Evolutionary conservation across 805 yeast species (phyloP).

Genomic region (Yarrowia sp.): DNA sequence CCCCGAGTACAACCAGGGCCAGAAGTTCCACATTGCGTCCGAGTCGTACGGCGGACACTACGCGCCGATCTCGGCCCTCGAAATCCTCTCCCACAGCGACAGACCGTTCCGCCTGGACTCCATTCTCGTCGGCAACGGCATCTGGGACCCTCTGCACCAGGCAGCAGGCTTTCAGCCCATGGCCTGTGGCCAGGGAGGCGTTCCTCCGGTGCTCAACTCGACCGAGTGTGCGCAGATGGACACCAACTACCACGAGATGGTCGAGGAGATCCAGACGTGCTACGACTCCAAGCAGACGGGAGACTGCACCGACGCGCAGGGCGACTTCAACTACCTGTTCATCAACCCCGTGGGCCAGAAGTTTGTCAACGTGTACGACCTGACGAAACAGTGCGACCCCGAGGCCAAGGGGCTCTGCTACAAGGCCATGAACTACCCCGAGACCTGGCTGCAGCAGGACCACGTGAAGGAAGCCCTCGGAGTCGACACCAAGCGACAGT

Average conservation of each 20-base stretch:
- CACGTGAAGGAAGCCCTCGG: neutral
- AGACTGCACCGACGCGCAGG: conserved; percentile 81
- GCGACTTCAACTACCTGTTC: conserved; percentile 53
- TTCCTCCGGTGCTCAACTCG: conserved; percentile 58
- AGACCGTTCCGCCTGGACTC: conserved; percentile 67
- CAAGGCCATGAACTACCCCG: conserved; percentile 9
- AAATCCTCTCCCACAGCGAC: conserved; percentile 56
- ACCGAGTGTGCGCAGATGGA: conserved; percentile 60
- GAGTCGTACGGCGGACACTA: conserved; percentile 85
- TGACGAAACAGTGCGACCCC: conserved; percentile 1
- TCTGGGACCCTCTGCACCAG: conserved; percentile 74
- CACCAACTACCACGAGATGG: conserved; percentile 18
- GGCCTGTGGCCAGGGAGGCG: conserved; percentile 89
- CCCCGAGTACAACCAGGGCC: conserved; percentile 34
- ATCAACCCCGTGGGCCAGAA: neutral
- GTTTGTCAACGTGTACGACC: conserved; percentile 2
- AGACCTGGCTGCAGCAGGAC: neutral
- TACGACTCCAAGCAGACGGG: conserved; percentile 66
- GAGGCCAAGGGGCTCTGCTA: conserved; percentile 5
- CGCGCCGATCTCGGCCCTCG: conserved; percentile 75
- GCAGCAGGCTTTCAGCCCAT: conserved; percentile 77
- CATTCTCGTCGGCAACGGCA: conserved; percentile 83
- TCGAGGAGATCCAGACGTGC: conserved; percentile 65
- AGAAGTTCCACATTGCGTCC: conserved; percentile 75
- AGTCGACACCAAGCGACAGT: neutral